Conservation (phyloP, 2,329 filamentous ascomycete species). For the Beauveria sp. region DNA sequence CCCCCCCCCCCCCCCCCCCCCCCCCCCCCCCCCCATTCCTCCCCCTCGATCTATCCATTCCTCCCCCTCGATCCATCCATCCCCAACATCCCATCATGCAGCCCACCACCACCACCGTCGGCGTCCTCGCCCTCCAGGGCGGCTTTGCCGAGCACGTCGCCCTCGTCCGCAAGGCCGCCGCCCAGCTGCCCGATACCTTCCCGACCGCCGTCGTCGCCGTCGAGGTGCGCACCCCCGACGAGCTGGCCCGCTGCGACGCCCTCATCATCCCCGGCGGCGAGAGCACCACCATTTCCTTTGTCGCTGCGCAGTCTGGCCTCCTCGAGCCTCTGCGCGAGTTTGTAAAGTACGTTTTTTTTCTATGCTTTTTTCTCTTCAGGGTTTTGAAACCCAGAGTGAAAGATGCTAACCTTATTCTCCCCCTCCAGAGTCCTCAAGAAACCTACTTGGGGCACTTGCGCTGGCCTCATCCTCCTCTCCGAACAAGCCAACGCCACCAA, state of each 20-base stretch:
- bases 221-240: conserved; percentile 68
- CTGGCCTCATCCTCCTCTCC: conserved; percentile 83
- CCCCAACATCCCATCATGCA: conserved; percentile 7
- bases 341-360: conserved; percentile 61
- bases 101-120: conserved; percentile 38
- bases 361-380: background rate
- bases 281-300: conserved; percentile 85
- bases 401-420: too few relatives aligned
- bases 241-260: conserved; percentile 69
- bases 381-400: too few relatives aligned
- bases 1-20: background rate
- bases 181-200: conserved; percentile 32
- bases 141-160: conserved; percentile 85
- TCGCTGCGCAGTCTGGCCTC: conserved; percentile 72
- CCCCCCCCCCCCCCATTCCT: too few relatives aligned
- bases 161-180: conserved; percentile 62
- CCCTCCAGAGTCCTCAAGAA: conserved; percentile 57
- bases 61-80: background rate
- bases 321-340: conserved; percentile 81
- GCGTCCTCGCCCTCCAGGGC: conserved; percentile 74
- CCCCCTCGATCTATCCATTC: background rate
- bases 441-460: conserved; percentile 93
- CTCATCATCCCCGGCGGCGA: conserved; percentile 91
- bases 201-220: conserved; percentile 51
- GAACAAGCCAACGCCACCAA: conserved; percentile 85